A percentile compares a stretch with the other conserved stretches of the same genome.
phyloP scores from a whole-genome alignment of 75 land plant genomes.

The Picea glauca region DNA sequence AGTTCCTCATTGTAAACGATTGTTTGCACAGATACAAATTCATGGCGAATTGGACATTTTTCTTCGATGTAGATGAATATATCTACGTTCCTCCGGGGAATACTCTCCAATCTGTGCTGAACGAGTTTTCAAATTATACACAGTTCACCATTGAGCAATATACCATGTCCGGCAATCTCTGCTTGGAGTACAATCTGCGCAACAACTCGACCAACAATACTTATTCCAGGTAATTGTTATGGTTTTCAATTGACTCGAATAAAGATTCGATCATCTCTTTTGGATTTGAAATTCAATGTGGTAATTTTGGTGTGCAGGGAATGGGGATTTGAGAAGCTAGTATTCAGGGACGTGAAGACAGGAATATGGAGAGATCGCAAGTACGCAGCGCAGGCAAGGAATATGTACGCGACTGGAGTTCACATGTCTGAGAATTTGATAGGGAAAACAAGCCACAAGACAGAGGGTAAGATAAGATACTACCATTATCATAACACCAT shows the following conservation, averaged over 20 bases:
- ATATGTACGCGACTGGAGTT: constrained; percentile 71
- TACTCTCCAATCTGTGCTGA: constrained; percentile 30
- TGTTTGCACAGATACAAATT: constrained; percentile 69
- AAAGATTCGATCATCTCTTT: not conserved
- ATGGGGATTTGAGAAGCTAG: constrained; percentile 94
- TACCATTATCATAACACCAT: constrained; percentile 83
- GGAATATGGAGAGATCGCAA: constrained; percentile 75
- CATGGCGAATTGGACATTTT: constrained; percentile 84
- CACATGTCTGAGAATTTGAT: constrained; percentile 72
- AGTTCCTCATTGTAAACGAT: constrained; percentile 89
- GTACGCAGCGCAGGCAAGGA: constrained; percentile 77
- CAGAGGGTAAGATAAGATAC: constrained; percentile 48
- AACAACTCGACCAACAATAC: not conserved
- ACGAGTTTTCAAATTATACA: not conserved
- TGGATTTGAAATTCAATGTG: not conserved
- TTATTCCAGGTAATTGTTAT: not conserved
- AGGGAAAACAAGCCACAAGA: constrained; percentile 48
- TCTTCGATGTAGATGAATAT: constrained; percentile 92
- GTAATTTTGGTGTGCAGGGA: constrained; percentile 30
- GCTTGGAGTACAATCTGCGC: not conserved
- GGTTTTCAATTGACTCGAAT: not conserved
- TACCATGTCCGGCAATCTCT: not conserved
- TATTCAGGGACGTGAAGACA: constrained; percentile 60
- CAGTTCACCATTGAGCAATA: not conserved
- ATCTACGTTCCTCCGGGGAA: constrained; percentile 45